Conservation (phyloP, 192 early-diverging fungal genomes). For the Entomortierella chlamydospora region DNA sequence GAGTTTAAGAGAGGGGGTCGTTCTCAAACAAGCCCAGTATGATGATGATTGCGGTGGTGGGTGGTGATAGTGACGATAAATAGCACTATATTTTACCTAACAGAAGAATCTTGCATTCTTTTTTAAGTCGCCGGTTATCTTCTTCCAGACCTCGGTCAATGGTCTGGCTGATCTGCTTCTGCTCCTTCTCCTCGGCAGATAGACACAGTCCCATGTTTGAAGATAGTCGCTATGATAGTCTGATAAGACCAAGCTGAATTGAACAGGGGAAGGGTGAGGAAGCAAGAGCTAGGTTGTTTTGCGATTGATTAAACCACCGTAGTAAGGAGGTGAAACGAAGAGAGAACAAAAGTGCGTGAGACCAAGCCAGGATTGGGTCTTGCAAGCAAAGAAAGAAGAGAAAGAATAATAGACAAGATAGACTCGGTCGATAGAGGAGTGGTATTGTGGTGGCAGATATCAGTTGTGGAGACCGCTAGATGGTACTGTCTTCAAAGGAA, state of each 20-base stretch:
- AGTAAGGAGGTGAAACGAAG: background rate
- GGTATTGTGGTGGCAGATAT: no score
- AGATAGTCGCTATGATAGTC: constrained; percentile 64
- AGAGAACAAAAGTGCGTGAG: constrained; percentile 7
- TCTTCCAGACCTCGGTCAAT: constrained; percentile 75
- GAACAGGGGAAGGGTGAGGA: background rate
- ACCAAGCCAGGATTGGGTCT: constrained; percentile 9
- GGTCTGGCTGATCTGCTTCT: constrained; percentile 59
- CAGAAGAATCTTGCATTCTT: constrained; percentile 81
- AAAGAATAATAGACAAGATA: background rate
- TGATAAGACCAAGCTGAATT: constrained; percentile 57
- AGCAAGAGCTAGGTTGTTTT: background rate
- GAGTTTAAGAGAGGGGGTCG: no score
- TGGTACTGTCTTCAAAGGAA: background rate
- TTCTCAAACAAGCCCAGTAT: no score
- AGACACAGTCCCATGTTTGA: constrained; percentile 76
- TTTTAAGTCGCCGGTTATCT: constrained; percentile 66
- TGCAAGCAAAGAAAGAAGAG: background rate
- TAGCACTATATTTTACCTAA: constrained; percentile 61
- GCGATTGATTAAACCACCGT: background rate
- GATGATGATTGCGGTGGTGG: background rate
- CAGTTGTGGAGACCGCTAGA: no score
- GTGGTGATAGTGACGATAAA: background rate
- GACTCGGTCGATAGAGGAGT: background rate
- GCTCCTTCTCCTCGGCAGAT: constrained; percentile 71